Conservation (phyloP, 371 early-diverging fungal genomes). For the Mortierella sp. region DNA sequence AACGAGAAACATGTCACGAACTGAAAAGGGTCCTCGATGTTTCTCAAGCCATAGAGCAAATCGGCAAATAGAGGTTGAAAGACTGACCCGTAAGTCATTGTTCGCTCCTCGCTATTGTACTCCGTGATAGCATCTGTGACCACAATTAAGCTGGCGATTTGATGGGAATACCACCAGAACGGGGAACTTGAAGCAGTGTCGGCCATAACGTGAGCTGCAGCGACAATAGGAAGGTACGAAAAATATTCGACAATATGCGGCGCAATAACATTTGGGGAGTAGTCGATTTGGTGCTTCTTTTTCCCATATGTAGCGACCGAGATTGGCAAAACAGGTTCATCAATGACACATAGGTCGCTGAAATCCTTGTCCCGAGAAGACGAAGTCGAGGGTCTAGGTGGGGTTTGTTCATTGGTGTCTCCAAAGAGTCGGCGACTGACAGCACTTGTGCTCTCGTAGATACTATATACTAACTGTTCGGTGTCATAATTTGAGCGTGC, state of each 20-base stretch:
- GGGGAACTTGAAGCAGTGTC: conserved; percentile 9
- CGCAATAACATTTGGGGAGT: background rate
- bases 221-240: conserved; percentile 12
- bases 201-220: conserved; percentile 1
- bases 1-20: conserved; percentile 10
- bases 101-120: conserved; percentile 13
- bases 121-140: conserved; percentile 14
- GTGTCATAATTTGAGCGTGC: conserved; percentile 4
- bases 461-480: conserved; percentile 2
- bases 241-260: conserved; percentile 9
- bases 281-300: conserved; percentile 1
- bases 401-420: background rate
- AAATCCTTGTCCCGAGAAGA: background rate
- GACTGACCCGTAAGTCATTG: conserved; percentile 8
- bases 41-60: conserved; percentile 2
- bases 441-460: conserved; percentile 3
- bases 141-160: conserved; percentile 8
- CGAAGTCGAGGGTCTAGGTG: background rate
- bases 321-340: background rate
- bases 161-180: conserved; percentile 15
- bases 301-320: conserved; percentile 3
- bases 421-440: conserved; percentile 3
- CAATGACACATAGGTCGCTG: background rate
- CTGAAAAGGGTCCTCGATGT: conserved; percentile 6
- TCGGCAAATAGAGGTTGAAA: conserved; percentile 7